Base-by-base conservation (phyloP, 805 yeast species). In the Yarrowia sp. region DNA sequence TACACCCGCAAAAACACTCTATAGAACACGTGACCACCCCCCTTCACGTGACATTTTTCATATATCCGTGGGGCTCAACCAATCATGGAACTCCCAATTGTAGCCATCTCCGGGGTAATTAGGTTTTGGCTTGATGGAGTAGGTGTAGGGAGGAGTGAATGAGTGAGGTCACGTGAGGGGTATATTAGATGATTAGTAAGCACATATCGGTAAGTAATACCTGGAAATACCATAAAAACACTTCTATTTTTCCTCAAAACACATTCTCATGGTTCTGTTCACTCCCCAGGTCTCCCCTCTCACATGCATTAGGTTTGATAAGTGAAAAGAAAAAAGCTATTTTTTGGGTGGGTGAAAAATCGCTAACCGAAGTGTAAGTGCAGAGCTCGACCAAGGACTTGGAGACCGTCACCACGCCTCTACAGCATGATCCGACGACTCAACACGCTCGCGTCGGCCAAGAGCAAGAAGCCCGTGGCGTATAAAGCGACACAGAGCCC, bases 341-440 rank as follows among this genome's bases (percentile, higher is more conserved):
- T 22, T 22, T 39, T 39, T 15, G 17, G n/a, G 22, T 15, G 13
- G 18, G 18, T 15, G 43, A 39, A 39, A 39, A 39, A 39, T n/a
- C n/a, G n/a, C n/a, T 39, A 17, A 22, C 28, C 18, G n/a, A n/a
- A 10, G 11, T 39, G 15, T 15, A 6, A 5, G 43, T 8, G 10
- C 14, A 8, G 7, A 41, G 1, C 11, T 17, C 45, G 18, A 18
- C 31, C 9, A 22, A 22, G 28, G 28, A 8, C 5, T 15, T n/a
- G 7, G 11, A 39, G 22, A n/a, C 18, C 2, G n/a, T 3, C 45
- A 7, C 11, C 31, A 9, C n/a, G 8, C 6, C 32, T 10, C 18
- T 5, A n/a, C 22, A 31, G 22, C 28, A 51, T 51, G 58, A 35
- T 51, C 22, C 58, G 58, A 13, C 41, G 58, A 51, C 33, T 51